Percentiles rank a stretch among this genome's conserved stretches.
Conservation (phyloP, 352 stramenopile genomes). For the Pythium grandisporangium region DNA sequence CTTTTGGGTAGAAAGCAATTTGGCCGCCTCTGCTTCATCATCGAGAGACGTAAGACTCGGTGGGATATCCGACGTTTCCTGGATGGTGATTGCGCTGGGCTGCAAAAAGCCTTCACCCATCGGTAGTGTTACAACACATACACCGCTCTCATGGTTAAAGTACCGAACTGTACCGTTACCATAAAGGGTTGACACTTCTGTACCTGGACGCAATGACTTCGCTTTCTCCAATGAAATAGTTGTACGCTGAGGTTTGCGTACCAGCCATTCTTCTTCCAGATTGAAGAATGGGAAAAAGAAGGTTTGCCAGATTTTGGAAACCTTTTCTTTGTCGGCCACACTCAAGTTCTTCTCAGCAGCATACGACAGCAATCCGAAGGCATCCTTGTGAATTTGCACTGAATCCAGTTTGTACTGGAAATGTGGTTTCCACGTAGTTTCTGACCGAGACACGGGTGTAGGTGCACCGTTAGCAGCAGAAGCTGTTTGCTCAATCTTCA, state of each 20-base stretch:
- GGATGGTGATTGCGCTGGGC: conserved; percentile 59
- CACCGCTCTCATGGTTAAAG: conserved; percentile 53
- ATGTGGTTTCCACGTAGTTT: conserved; percentile 44
- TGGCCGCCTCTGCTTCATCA: conserved; percentile 38
- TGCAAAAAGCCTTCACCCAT: conserved; percentile 69
- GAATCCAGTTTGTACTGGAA: conserved; percentile 68
- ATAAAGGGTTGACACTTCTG: conserved; percentile 73
- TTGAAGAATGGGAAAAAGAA: conserved; percentile 86
- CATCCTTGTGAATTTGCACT: conserved; percentile 81
- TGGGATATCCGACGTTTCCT: conserved; percentile 68
- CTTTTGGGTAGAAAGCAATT: conserved; percentile 26
- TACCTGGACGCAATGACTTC: conserved; percentile 51
- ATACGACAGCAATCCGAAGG: conserved; percentile 68
- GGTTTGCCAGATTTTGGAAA: conserved; percentile 72
- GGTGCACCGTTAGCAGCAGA: conserved; percentile 3
- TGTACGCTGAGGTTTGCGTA: conserved; percentile 62
- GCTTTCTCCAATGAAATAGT: conserved; percentile 55
- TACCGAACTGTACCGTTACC: conserved; percentile 72
- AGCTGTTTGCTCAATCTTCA: conserved; percentile 44
- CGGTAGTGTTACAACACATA: conserved; percentile 59
- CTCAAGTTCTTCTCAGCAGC: conserved; percentile 77
- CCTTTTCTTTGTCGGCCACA: conserved; percentile 75
- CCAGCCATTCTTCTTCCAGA: conserved; percentile 75
- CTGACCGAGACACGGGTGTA: background rate
- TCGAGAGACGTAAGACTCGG: conserved; percentile 52